phyloP scores from a whole-genome alignment of 2,329 filamentous ascomycete species.

The Aquanectria penicillioides region DNA sequence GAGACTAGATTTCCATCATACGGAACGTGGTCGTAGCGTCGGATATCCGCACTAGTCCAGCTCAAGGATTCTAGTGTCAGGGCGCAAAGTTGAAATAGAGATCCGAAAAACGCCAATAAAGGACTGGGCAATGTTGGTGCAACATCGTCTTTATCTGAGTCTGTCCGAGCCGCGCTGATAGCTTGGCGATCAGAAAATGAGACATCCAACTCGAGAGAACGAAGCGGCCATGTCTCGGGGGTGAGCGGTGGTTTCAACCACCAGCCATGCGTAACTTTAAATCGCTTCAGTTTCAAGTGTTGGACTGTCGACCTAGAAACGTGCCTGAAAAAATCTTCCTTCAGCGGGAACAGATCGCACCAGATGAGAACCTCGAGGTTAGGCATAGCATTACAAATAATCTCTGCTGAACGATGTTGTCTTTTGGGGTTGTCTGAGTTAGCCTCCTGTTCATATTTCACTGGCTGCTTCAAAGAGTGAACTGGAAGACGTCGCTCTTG shows the following conservation, averaged over 20 bases:
- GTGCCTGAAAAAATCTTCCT: not conserved
- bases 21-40: not conserved
- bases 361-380: conserved; percentile 26
- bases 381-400: conserved; percentile 1
- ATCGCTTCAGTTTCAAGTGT: not conserved
- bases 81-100: conserved; percentile 16
- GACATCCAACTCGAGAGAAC: conserved; percentile 5
- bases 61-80: conserved; percentile 20
- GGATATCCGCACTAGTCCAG: not conserved
- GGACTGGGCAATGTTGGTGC: no score
- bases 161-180: no score
- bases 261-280: not conserved
- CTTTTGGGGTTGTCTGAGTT: no score
- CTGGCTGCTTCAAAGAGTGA: not conserved
- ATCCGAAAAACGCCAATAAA: no score
- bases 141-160: no score
- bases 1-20: not conserved
- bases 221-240: conserved; percentile 6
- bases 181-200: no score
- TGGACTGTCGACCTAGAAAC: not conserved
- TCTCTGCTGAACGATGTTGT: not conserved
- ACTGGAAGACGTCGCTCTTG: not conserved
- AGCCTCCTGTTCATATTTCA: no score
- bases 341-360: not conserved
- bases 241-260: conserved; percentile 6